A percentile compares a stretch with the other conserved stretches of the same genome.
These are phyloP conservation scores for Ceratocystis cubensis DNA, from an alignment of 2,329 filamentous ascomycete species.

Conservation along the genomic window DNA sequence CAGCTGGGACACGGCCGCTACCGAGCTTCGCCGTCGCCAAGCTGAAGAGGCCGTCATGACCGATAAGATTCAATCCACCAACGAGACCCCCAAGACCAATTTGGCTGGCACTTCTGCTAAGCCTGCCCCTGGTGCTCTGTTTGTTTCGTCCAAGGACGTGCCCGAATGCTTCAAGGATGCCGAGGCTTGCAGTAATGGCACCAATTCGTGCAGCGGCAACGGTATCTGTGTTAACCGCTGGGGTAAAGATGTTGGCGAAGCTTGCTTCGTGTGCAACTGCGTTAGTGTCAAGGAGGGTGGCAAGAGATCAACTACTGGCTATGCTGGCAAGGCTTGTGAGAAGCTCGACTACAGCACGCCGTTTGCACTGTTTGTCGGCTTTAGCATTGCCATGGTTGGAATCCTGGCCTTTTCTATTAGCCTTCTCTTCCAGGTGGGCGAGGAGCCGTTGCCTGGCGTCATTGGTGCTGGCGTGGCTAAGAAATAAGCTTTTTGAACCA, in stretches of 20 bases:
- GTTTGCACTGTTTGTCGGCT: slow-evolving; percentile 75
- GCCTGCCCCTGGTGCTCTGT: slow-evolving; percentile 22
- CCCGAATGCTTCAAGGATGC: slow-evolving; percentile 63
- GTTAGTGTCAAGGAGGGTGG: slow-evolving; percentile 35
- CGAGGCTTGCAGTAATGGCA: slow-evolving; percentile 55
- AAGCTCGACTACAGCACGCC: slow-evolving; percentile 82
- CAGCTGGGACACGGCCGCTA: slow-evolving; percentile 32
- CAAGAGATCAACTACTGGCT: slow-evolving; percentile 50
- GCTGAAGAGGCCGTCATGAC: slow-evolving; percentile 24
- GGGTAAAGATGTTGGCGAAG: slow-evolving; percentile 30
- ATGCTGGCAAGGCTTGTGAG: slow-evolving; percentile 77
- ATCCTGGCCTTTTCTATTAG: slow-evolving; percentile 59
- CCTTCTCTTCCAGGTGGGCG: slow-evolving; percentile 70
- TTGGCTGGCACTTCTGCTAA: slow-evolving; percentile 21
- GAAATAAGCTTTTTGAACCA: slow-evolving; percentile 34
- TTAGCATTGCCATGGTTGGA: slow-evolving; percentile 57
- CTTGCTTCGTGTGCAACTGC: slow-evolving; percentile 74
- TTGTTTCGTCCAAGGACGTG: slow-evolving; percentile 33
- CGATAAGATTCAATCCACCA: slow-evolving; percentile 20
- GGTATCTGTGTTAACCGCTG: slow-evolving; percentile 63
- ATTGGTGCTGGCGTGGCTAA: slow-evolving; percentile 88
- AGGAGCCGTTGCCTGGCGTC: slow-evolving; percentile 80
- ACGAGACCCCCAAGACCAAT: slow-evolving; percentile 15
- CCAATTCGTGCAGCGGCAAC: slow-evolving; percentile 70
- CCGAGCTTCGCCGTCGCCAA: slow-evolving; percentile 38